Evolutionary conservation across 306 rosid species (phyloP).

Genomic region (Corylus americana): DNA sequence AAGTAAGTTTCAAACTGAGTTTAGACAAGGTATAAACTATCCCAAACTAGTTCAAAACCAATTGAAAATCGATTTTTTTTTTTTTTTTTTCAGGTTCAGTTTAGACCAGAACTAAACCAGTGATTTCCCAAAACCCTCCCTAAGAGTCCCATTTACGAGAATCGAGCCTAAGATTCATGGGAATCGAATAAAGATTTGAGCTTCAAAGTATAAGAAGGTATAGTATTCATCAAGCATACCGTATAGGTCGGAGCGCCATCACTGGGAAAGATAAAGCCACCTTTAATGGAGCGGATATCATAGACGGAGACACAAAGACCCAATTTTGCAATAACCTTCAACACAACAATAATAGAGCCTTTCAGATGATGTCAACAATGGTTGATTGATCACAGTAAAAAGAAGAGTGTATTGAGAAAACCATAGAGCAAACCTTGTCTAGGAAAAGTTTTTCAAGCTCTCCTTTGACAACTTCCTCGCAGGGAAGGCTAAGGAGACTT

Average conservation of each 20-base stretch:
- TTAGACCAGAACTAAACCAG: too few relatives aligned
- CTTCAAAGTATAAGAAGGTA: not conserved
- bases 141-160: too few relatives aligned
- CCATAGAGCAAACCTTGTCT: conserved; percentile 53
- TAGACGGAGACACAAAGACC: conserved; percentile 81
- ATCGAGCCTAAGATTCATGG: too few relatives aligned
- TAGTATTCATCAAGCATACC: conserved; percentile 37
- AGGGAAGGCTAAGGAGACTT: conserved; percentile 50
- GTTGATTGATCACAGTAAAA: not conserved
- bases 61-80: too few relatives aligned
- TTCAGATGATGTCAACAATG: not conserved
- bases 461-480: conserved; percentile 58
- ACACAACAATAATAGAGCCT: conserved; percentile 19
- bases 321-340: conserved; percentile 72
- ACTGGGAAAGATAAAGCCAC: conserved; percentile 66
- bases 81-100: too few relatives aligned
- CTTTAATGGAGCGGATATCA: conserved; percentile 67
- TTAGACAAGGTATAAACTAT: too few relatives aligned
- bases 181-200: not conserved
- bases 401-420: conserved; percentile 1
- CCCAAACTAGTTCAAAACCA: too few relatives aligned
- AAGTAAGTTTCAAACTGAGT: too few relatives aligned
- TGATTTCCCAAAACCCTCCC: too few relatives aligned
- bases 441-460: conserved; percentile 80
- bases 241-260: conserved; percentile 79